Conservation (phyloP, 1,284 basidiomycete species). For the Ceratobasidium sp. region DNA sequence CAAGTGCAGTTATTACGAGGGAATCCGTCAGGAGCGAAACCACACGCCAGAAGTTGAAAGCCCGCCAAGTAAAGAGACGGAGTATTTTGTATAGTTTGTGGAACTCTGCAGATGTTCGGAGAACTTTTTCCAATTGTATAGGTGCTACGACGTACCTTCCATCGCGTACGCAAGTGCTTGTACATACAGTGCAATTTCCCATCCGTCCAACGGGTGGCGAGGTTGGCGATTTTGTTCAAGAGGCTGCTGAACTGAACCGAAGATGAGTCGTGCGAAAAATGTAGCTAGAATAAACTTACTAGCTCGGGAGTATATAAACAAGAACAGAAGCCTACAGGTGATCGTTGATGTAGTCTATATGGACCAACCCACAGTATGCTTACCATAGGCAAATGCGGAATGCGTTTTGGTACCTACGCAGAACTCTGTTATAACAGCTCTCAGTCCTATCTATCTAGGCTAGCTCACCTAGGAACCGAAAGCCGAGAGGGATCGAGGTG, state of each 20-base stretch:
- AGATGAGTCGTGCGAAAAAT: neutral
- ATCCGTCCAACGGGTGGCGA: constrained; percentile 69
- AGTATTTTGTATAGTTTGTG: constrained; percentile 73
- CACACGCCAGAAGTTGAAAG: constrained; percentile 84
- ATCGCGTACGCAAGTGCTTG: constrained; percentile 79
- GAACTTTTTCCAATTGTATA: neutral
- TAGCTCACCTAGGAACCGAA: constrained; percentile 77
- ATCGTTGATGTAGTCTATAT: constrained; percentile 53
- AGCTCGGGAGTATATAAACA: constrained; percentile 86
- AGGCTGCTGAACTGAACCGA: constrained; percentile 72
- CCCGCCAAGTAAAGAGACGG: constrained; percentile 72
- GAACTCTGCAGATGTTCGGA: constrained; percentile 49
- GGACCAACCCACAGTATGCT: neutral
- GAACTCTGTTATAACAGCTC: neutral
- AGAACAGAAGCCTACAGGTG: constrained; percentile 83
- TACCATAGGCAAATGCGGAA: constrained; percentile 60
- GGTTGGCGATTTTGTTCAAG: constrained; percentile 67
- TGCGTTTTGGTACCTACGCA: constrained; percentile 74
- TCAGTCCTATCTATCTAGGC: neutral
- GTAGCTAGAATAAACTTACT: constrained; percentile 60
- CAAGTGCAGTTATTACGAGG: constrained; percentile 77
- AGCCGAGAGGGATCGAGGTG: constrained; percentile 83
- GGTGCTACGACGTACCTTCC: constrained; percentile 68
- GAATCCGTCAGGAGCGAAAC: constrained; percentile 77
- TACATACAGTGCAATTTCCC: constrained; percentile 81